Evolutionary conservation across 345 rosid genomes (phyloP), one percentile per base, ranked within the genome.

Genomic region (Turritis glabra): DNA sequence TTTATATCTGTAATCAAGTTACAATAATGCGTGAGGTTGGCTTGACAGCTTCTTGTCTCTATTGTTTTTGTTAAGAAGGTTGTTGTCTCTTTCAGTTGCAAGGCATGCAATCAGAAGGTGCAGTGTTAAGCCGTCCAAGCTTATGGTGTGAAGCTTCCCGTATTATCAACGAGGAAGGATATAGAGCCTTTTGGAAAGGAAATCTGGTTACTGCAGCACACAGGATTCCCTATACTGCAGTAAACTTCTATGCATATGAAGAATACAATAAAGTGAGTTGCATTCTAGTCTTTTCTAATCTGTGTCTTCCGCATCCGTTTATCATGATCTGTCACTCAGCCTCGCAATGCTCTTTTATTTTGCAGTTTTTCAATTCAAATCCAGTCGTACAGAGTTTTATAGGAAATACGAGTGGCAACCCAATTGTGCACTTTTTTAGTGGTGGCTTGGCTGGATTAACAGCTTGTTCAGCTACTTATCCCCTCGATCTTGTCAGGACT

Each of bases 361-460:
- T 75, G 75, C 84, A 95, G 99, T 74, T 90, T n/a, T 63, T 95
- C 74, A 84, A 79, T 67, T 83, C 90, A 6, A 35, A 72, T 48
- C 69, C 84, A 19, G 67, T 74, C 56, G 51, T 80, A 57, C 83
- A 82, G 69, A 75, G 80, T 67, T 80, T n/a, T 17, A 71, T 71
- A 47, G 77, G 79, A 66, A 81, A 66, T 71, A 47, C 69, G 7
- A 72, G 84, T 62, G 78, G 83, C 26, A 82, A 77, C 32, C 78
- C 67, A 14, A 58, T 74, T 41, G 92, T 94, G 50, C 86, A 85
- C 78, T 95, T 95, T 72, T 73, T 88, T 17, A 87, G 94, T 41
- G 99, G 99, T 56, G 98, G 99, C 59, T 71, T 95, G 85, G 92
- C 98, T 19, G 99, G 99, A 51, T 79, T 92, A 69, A 95, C 99